These are phyloP conservation scores for Penicillium lagena DNA, from an alignment of 495 filamentous ascomycete genomes.

Conservation along the genomic window DNA sequence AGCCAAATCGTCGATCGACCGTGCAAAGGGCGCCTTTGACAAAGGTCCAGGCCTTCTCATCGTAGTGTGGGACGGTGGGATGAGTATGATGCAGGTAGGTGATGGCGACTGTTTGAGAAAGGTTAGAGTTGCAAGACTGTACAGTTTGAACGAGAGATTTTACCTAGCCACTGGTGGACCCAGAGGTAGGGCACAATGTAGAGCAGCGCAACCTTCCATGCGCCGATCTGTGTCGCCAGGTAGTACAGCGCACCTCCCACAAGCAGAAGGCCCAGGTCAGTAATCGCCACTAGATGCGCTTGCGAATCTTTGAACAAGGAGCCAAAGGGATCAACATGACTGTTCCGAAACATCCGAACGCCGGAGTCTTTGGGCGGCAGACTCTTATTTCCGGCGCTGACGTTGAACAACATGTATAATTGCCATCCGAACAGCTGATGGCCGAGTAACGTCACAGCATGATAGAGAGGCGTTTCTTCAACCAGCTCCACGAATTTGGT, in stretches of 20 bases:
- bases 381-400: conserved; percentile 44
- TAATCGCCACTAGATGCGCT: conserved; percentile 45
- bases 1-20: conserved; percentile 84
- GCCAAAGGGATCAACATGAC: conserved; percentile 55
- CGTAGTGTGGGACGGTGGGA: conserved; percentile 78
- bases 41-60: conserved; percentile 70
- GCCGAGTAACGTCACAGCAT: conserved; percentile 37
- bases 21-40: conserved; percentile 80
- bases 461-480: conserved; percentile 52
- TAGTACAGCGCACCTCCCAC: conserved; percentile 38
- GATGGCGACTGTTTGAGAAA: conserved; percentile 53
- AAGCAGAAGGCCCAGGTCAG: conserved; percentile 51
- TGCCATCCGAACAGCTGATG: conserved; percentile 55
- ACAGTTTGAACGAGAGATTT: conserved; percentile 4
- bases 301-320: conserved; percentile 57
- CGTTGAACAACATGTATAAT: conserved; percentile 48
- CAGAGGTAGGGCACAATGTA: conserved; percentile 53
- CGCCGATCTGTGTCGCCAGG: conserved; percentile 38
- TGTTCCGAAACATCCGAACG: conserved; percentile 41
- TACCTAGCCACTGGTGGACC: conserved; percentile 57
- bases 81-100: conserved; percentile 93
- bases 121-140: not conserved
- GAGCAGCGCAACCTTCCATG: conserved; percentile 41
- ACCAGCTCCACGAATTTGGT: conserved; percentile 38
- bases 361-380: conserved; percentile 30